These are phyloP conservation scores for Asterophora lycoperdoides DNA, from an alignment of 768 basidiomycete species.

Conservation along the genomic window DNA sequence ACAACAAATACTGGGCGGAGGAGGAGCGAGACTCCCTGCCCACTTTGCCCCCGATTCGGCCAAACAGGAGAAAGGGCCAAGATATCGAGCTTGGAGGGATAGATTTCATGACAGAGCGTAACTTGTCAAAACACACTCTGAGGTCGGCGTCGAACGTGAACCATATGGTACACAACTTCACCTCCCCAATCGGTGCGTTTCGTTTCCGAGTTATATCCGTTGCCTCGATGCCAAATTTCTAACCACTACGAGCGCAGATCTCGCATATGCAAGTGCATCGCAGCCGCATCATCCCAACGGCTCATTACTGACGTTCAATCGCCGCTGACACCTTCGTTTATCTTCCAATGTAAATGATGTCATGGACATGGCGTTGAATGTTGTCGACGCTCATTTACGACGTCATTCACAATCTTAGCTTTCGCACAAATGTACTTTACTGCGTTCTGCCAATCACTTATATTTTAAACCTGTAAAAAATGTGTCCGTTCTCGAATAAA, in stretches of 20 bases:
- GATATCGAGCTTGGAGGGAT: conserved; percentile 36
- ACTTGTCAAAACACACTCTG: conserved; percentile 40
- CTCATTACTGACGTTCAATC: conserved; percentile 32
- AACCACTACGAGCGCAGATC: conserved; percentile 15
- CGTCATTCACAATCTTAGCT: no score
- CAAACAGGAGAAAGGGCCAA: conserved; percentile 38
- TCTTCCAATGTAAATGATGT: no score
- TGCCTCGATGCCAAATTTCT: no score
- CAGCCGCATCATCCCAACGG: conserved; percentile 10
- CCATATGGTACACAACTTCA: conserved; percentile 59
- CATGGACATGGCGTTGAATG: no score
- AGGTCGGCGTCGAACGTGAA: conserved; percentile 35
- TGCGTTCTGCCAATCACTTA: no score
- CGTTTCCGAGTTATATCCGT: no score
- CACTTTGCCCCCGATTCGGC: conserved; percentile 32
- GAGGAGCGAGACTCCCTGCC: conserved; percentile 27
- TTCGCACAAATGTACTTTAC: no score
- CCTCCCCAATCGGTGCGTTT: conserved; percentile 61
- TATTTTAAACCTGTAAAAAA: no score
- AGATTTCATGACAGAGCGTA: conserved; percentile 36
- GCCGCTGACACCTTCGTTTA: no score
- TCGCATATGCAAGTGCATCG: conserved; percentile 20
- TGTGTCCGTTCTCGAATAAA: no score
- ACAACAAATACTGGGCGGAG: conserved; percentile 22
- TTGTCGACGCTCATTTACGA: no score